Evolutionary conservation across 805 yeast species (phyloP).

Genomic region (Saturnispora besseyi): DNA sequence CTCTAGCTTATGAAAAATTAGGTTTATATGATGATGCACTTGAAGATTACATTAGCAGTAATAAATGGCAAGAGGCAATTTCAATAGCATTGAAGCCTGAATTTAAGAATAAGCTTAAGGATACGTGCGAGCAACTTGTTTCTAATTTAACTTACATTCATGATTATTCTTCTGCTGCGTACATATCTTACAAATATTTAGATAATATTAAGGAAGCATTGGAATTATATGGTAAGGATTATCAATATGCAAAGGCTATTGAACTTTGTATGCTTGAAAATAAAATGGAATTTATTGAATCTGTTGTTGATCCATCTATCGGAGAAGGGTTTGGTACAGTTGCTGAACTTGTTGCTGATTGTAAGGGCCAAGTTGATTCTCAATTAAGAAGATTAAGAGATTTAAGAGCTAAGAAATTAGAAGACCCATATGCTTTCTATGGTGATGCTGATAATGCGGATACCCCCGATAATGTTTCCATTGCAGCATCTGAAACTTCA

Average conservation of each 20-base stretch:
- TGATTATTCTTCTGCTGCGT: slow-evolving; percentile 72
- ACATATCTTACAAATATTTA: slow-evolving; percentile 56
- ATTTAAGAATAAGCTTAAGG: slow-evolving; percentile 29
- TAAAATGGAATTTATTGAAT: slow-evolving; percentile 39
- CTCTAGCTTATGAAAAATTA: slow-evolving; percentile 63
- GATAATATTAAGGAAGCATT: slow-evolving; percentile 55
- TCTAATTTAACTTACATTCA: slow-evolving; percentile 56
- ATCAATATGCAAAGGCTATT: slow-evolving; percentile 67
- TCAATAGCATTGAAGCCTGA: slow-evolving; percentile 41
- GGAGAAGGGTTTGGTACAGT: slow-evolving; percentile 82
- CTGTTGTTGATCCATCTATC: slow-evolving; percentile 60
- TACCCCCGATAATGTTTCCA: slow-evolving; percentile 86
- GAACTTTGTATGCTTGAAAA: slow-evolving; percentile 45
- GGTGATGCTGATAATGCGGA: slow-evolving; percentile 60
- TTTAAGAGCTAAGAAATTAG: slow-evolving; percentile 69
- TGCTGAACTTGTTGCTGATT: slow-evolving; percentile 90
- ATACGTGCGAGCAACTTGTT: slow-evolving; percentile 53
- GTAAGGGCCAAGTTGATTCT: slow-evolving; percentile 73
- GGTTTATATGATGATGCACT: slow-evolving; percentile 50
- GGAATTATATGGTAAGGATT: slow-evolving; percentile 62
- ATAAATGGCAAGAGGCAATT: slow-evolving; percentile 81
- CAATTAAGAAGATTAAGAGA: slow-evolving; percentile 81
- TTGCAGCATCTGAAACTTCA: slow-evolving; percentile 91
- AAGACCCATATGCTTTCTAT: slow-evolving; percentile 80
- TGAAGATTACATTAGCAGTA: slow-evolving; percentile 58